These are phyloP conservation scores for Phytophthora cajani DNA, from an alignment of 352 stramenopile genomes.

Conservation along the genomic window DNA sequence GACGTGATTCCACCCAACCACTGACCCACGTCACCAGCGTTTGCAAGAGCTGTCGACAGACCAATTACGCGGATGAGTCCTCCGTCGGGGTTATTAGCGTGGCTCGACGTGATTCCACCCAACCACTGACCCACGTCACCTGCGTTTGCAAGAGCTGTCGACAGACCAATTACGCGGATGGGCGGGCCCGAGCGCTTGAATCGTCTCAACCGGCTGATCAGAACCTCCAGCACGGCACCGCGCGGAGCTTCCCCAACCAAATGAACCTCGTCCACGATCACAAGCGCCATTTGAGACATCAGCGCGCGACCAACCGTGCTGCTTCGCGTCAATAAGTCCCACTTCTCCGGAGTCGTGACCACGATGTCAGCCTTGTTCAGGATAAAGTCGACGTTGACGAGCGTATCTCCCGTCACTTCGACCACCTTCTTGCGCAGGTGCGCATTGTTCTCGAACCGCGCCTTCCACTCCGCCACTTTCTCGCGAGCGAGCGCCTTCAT, in stretches of 20 bases:
- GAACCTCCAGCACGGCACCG: constrained; percentile 91
- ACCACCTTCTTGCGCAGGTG: constrained; percentile 93
- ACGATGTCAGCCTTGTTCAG: constrained; percentile 96
- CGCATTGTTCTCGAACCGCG: constrained; percentile 86
- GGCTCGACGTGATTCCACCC: constrained; percentile 85
- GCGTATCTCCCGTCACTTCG: constrained; percentile 97
- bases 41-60: constrained; percentile 96
- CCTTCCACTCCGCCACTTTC: constrained; percentile 97
- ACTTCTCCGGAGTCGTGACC: constrained; percentile 98
- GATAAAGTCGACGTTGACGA: constrained; percentile 91
- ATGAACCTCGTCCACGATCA: constrained; percentile 99
- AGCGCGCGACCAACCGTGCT: constrained; percentile 76
- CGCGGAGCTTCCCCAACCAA: constrained; percentile 94
- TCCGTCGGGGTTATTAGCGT: constrained; percentile 30
- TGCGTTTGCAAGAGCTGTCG: constrained; percentile 97
- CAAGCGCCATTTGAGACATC: constrained; percentile 82
- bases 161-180: constrained; percentile 95
- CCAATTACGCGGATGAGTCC: constrained; percentile 94
- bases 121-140: constrained; percentile 97
- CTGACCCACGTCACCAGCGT: constrained; percentile 95
- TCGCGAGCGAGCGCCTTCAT: constrained; percentile 97
- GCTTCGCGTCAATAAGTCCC: constrained; percentile 96
- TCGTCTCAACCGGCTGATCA: constrained; percentile 88
- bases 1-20: constrained; percentile 96
- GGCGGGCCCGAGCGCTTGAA: constrained; percentile 70